Evolutionary conservation across 2,329 filamentous ascomycete genomes (phyloP), one percentile per base, ranked within the genome.

Genomic region (Dothidotthia symphoricarpi): DNA sequence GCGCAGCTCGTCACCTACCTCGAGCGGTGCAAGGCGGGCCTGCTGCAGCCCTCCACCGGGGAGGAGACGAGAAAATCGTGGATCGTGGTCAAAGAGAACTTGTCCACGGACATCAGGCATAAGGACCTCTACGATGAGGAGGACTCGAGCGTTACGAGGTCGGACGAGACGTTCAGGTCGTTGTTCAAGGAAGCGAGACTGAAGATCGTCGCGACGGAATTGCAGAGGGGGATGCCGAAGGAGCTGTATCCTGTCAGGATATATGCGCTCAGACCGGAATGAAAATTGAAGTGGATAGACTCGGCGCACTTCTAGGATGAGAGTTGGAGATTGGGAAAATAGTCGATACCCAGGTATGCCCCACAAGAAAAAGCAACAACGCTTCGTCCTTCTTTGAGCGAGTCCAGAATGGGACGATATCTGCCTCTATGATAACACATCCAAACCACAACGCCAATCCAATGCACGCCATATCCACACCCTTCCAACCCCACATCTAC

Each of bases 1-100:
- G 68, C 67, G 6, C 81, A 94, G 62, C 62, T 96, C 3, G 72
- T 85, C 1, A 70, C 69, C 2, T 95, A 83, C 56, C 67, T 96
- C 12, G 53, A 69, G 39, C 73, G 79, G 16, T 86, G 86, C 61
- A 76, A 74, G 31, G 52, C 64, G 0, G 72, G 71, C 1, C 54
- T 85, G 15, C 62, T 49, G 12, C 52, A 55, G 15, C 41, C 47
- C 24, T 42, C 44, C 53, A 63, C 31, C 37, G 64, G 13, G 17
- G 50, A 63, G 0, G 70, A 69, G 1, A 25, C 31, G 15, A 67
- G 64, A 0, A 78, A 78, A 2, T 40, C 52, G 9, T 69, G 80
- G 56, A 79, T 91, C 12, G 75, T 89, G 7, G 73, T 90, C 38
- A 93, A 93, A 71, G 90, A 96, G 71, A 96, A 95, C 56, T 60